Conservation (phyloP, 2,329 filamentous ascomycete species). For the Grosmannia clavigera region DNA sequence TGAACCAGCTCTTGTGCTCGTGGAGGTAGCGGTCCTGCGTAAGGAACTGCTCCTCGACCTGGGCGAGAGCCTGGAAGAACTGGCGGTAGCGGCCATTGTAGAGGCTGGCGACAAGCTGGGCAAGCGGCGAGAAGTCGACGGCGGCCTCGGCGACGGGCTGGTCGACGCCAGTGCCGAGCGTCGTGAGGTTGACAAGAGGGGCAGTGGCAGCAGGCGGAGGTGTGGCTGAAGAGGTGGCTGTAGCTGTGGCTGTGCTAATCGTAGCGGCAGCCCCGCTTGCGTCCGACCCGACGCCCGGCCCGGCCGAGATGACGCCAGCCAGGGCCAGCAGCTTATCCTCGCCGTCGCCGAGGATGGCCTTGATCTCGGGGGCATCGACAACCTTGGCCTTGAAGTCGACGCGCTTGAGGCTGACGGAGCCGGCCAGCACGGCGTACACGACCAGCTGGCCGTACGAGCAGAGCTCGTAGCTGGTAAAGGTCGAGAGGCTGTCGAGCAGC, state of each 20-base stretch:
- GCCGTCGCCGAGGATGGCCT: constrained; percentile 82
- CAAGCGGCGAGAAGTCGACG: constrained; percentile 80
- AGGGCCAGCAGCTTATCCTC: constrained; percentile 80
- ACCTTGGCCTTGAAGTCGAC: constrained; percentile 99
- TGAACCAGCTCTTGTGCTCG: constrained; percentile 95
- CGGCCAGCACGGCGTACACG: constrained; percentile 88
- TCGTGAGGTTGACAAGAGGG: constrained; percentile 80
- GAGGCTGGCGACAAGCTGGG: constrained; percentile 77
- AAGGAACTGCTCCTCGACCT: constrained; percentile 88
- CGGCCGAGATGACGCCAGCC: constrained; percentile 67
- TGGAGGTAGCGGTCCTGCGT: constrained; percentile 88
- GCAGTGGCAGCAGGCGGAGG: constrained; percentile 21
- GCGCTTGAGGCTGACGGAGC: constrained; percentile 86
- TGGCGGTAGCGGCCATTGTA: constrained; percentile 90
- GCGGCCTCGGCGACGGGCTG: constrained; percentile 68
- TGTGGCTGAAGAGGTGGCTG: not conserved
- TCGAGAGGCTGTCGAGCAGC: constrained; percentile 91
- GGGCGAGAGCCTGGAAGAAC: constrained; percentile 82
- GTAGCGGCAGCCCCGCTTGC: constrained; percentile 42
- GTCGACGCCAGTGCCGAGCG: constrained; percentile 55
- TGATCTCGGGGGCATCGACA: constrained; percentile 95
- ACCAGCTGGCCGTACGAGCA: constrained; percentile 94
- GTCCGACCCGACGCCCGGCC: constrained; percentile 65
- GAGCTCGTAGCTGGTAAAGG: constrained; percentile 96
- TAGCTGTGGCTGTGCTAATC: constrained; percentile 31